Conservation (phyloP, 2,329 filamentous ascomycete species). For the Sporothrix pseudoabietina region DNA sequence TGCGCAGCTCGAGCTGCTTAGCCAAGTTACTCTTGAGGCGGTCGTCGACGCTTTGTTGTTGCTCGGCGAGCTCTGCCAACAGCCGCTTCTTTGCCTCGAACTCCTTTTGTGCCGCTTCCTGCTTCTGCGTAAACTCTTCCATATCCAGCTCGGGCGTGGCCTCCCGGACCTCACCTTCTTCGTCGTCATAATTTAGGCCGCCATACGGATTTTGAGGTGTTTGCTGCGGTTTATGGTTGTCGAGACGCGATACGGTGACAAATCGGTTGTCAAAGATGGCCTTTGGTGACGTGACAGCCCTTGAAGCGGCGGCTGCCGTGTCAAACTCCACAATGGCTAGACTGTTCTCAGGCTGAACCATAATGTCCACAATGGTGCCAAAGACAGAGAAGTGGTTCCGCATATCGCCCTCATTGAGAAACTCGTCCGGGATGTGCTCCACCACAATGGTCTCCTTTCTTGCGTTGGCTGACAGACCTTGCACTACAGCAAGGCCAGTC, state of each 20-base stretch:
- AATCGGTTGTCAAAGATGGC: conserved; percentile 84
- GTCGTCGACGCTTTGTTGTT: conserved; percentile 63
- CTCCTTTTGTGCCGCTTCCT: conserved; percentile 70
- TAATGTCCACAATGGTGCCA: conserved; percentile 64
- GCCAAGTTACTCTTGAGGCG: conserved; percentile 63
- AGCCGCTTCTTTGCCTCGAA: conserved; percentile 67
- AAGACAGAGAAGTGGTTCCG: conserved; percentile 72
- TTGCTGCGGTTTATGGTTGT: conserved; percentile 43
- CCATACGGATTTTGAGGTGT: not conserved
- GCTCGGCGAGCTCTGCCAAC: conserved; percentile 63
- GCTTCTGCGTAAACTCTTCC: conserved; percentile 68
- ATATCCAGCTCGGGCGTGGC: conserved; percentile 60
- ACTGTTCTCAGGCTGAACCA: conserved; percentile 66
- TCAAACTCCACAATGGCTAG: conserved; percentile 71
- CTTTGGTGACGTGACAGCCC: conserved; percentile 75
- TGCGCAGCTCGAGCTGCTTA: conserved; percentile 66
- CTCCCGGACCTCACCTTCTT: conserved; percentile 39
- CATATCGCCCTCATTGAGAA: conserved; percentile 66
- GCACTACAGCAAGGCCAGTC: not conserved
- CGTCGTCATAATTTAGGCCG: conserved; percentile 11
- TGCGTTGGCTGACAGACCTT: conserved; percentile 61
- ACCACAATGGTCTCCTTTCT: conserved; percentile 69
- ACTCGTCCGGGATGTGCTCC: conserved; percentile 74
- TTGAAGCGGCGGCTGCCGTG: conserved; percentile 65
- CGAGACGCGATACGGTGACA: conserved; percentile 81